phyloP scores from a whole-genome alignment of 805 yeast genomes.

The Teunomyces kruisii region DNA sequence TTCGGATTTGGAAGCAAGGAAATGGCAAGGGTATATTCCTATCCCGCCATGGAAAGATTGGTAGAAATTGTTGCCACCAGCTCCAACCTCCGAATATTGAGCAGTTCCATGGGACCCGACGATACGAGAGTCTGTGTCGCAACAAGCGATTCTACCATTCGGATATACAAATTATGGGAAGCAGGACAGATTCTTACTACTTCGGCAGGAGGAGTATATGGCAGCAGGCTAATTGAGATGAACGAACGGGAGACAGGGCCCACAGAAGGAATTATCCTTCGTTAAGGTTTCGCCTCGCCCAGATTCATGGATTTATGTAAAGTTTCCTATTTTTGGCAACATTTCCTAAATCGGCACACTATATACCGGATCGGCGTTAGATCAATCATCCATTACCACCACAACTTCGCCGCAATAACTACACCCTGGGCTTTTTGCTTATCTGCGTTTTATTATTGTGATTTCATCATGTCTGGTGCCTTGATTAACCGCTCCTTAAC shows the following conservation, averaged over 20 bases:
- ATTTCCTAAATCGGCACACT: background rate
- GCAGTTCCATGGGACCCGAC: slow-evolving; percentile 69
- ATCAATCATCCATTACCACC: background rate
- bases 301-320: no score
- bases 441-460: background rate
- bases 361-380: background rate
- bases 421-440: background rate
- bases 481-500: slow-evolving; percentile 76
- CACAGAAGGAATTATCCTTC: background rate
- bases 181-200: background rate
- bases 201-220: slow-evolving; percentile 6
- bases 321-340: no score
- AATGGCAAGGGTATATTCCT: slow-evolving; percentile 60
- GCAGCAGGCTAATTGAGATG: slow-evolving; percentile 11
- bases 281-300: background rate
- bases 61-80: slow-evolving; percentile 48
- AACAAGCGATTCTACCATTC: slow-evolving; percentile 72
- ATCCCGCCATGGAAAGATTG: slow-evolving; percentile 58
- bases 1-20: slow-evolving; percentile 72
- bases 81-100: slow-evolving; percentile 56
- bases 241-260: slow-evolving; percentile 9
- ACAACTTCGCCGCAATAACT: background rate
- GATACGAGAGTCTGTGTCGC: slow-evolving; percentile 65
- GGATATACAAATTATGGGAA: slow-evolving; percentile 74
- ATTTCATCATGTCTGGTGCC: slow-evolving; percentile 47